phyloP scores from a whole-genome alignment of 345 rosid species.

The Eutrema yunnanense region DNA sequence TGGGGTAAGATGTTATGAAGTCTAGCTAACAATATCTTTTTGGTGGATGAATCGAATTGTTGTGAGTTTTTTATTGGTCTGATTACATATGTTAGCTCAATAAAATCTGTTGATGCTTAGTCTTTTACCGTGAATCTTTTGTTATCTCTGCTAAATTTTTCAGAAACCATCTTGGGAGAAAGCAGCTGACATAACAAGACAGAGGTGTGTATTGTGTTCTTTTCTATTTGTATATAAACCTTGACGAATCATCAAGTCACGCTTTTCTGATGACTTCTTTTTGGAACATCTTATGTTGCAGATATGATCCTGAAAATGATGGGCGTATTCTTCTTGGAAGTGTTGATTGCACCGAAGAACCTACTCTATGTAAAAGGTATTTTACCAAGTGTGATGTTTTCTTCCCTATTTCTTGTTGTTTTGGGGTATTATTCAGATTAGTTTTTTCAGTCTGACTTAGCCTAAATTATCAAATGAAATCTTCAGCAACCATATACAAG shows the following conservation, averaged over 20 bases:
- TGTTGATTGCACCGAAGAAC: slow-evolving; percentile 80
- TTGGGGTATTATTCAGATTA: neutral
- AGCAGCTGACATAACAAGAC: slow-evolving; percentile 65
- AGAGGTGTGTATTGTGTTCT: slow-evolving; percentile 43
- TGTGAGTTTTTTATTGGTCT: neutral
- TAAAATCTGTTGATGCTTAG: neutral
- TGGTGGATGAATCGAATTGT: neutral
- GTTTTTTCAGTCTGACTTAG: neutral
- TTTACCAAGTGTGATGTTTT: slow-evolving; percentile 3
- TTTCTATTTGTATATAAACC: neutral
- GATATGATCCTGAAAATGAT: slow-evolving; percentile 83
- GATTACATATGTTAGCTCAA: neutral
- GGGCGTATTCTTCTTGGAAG: slow-evolving; percentile 73
- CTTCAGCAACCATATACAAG: slow-evolving; percentile 84
- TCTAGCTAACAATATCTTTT: neutral
- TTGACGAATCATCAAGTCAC: neutral
- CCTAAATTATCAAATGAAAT: neutral
- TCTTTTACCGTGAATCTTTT: neutral
- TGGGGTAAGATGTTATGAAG: neutral
- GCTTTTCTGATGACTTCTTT: slow-evolving; percentile 1
- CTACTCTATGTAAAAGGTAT: slow-evolving; percentile 74
- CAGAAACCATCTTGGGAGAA: slow-evolving; percentile 99
- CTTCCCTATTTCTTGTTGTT: slow-evolving; percentile 5
- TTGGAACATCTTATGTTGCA: slow-evolving; percentile 20
- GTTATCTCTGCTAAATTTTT: slow-evolving; percentile 8